Conservation (phyloP, 129 eudicot species). For the Pulicaria dysenterica region DNA sequence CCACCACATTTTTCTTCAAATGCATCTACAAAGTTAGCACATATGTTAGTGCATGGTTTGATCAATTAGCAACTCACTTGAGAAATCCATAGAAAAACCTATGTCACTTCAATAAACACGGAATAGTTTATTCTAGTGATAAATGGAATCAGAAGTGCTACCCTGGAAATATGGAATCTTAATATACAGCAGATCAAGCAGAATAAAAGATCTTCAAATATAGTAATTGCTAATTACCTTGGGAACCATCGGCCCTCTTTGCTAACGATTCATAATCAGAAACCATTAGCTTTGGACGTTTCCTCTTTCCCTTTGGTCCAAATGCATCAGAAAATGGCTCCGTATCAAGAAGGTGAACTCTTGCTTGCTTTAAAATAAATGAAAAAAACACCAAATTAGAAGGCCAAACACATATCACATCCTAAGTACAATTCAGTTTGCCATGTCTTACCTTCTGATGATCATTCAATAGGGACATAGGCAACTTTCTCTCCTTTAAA, state of each 20-base stretch:
- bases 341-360: conserved; percentile 92
- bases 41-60: not conserved
- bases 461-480: conserved; percentile 90
- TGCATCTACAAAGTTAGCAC: conserved; percentile 55
- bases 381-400: conserved; percentile 26
- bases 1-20: conserved; percentile 81
- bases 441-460: conserved; percentile 70
- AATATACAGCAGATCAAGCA: not conserved
- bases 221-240: conserved; percentile 46
- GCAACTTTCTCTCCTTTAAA: conserved; percentile 81
- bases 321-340: conserved; percentile 89
- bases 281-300: conserved; percentile 72
- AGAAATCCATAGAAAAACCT: not conserved
- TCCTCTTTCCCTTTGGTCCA: conserved; percentile 93
- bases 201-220: not conserved
- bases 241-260: conserved; percentile 82
- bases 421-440: not conserved
- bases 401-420: not conserved
- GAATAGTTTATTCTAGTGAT: not conserved
- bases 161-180: not conserved
- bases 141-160: not conserved
- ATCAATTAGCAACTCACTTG: not conserved
- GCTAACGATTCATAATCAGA: conserved; percentile 77
- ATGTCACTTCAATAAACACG: not conserved
- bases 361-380: conserved; percentile 63